Evolutionary conservation across 768 basidiomycete species (phyloP).

Genomic region (Suillus subluteus): DNA sequence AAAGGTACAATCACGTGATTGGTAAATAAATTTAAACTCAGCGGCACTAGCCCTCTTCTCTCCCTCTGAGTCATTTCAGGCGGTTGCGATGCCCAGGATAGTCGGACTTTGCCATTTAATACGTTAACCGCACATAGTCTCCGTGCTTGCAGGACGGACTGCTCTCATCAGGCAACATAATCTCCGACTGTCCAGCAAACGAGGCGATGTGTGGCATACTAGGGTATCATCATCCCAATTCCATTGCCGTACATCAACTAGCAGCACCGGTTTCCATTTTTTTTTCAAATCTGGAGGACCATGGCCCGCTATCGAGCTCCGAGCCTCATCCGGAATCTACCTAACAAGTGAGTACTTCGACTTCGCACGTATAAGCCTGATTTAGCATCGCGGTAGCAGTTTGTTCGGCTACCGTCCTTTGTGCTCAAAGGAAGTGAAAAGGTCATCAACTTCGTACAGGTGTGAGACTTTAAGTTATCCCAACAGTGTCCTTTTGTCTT

Average conservation of each 20-base stretch:
- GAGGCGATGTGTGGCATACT: background rate
- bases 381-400: constrained; percentile 13
- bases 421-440: background rate
- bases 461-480: constrained; percentile 4
- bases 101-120: background rate
- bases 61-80: constrained; percentile 2
- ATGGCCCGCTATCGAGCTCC: background rate
- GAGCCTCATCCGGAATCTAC: background rate
- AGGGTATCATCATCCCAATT: constrained; percentile 6
- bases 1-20: constrained; percentile 36
- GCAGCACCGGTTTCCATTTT: background rate
- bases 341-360: constrained; percentile 1
- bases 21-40: constrained; percentile 19
- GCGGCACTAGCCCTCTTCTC: constrained; percentile 21
- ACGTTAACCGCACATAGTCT: background rate
- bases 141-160: constrained; percentile 7
- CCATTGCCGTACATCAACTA: background rate
- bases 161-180: constrained; percentile 2
- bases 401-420: constrained; percentile 17
- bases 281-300: background rate
- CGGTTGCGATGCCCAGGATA: constrained; percentile 5
- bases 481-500: constrained; percentile 4
- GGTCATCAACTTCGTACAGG: constrained; percentile 9
- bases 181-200: constrained; percentile 5
- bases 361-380: constrained; percentile 15